Percentiles rank a stretch among this genome's conserved stretches.
These are phyloP conservation scores for Malus sieversii DNA, from an alignment of 306 rosid species.

Conservation along the genomic window DNA sequence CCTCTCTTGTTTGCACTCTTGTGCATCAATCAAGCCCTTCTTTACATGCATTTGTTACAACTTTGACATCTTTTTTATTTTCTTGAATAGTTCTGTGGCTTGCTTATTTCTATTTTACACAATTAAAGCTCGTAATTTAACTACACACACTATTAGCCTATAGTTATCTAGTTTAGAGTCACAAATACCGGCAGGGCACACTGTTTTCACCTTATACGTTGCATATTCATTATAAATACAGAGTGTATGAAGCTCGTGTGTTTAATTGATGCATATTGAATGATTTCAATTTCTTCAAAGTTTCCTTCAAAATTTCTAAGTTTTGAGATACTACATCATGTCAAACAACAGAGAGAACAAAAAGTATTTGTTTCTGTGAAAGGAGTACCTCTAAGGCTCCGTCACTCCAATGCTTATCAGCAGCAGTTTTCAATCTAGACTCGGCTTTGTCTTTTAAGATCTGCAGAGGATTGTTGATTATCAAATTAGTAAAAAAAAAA, in stretches of 20 bases:
- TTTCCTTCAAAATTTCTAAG: not conserved
- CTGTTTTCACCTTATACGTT: not conserved
- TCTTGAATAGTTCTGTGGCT: not conserved
- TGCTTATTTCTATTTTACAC: not conserved
- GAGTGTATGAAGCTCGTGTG: not conserved
- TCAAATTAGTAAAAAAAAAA: not conserved
- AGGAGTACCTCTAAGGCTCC: slow-evolving; percentile 88
- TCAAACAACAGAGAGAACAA: slow-evolving; percentile 2
- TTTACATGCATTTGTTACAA: not conserved
- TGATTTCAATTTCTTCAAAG: not conserved
- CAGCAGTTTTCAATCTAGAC: slow-evolving; percentile 72
- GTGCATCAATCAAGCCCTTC: not conserved
- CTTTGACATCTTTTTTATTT: not conserved
- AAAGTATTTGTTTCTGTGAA: not conserved
- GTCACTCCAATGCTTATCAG: slow-evolving; percentile 95
- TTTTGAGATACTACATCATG: not conserved
- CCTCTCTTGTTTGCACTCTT: not conserved
- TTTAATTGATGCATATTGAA: not conserved
- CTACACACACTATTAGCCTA: not conserved
- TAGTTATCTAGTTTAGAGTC: too few relatives aligned
- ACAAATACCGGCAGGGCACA: not conserved
- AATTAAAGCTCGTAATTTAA: not conserved
- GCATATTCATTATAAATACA: not conserved
- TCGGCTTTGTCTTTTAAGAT: slow-evolving; percentile 69
- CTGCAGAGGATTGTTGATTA: slow-evolving; percentile 30